Evolutionary conservation across 768 basidiomycete genomes (phyloP).

Genomic region (Suillus occidentalis): DNA sequence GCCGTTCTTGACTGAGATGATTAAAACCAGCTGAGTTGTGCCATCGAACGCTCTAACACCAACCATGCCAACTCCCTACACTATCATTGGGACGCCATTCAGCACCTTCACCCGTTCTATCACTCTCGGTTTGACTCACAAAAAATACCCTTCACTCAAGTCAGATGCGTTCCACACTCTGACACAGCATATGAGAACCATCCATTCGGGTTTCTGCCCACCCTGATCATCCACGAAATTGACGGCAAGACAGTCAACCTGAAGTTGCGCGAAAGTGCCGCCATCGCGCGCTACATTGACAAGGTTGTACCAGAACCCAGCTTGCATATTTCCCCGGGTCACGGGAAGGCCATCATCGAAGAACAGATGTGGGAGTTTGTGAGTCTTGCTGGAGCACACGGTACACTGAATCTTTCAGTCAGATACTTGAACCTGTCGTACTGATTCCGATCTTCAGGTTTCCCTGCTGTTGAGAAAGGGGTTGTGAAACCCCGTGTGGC

Average conservation of each 20-base stretch:
- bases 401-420: slow-evolving; percentile 11
- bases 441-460: slow-evolving; percentile 21
- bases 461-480: slow-evolving; percentile 29
- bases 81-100: slow-evolving; percentile 32
- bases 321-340: slow-evolving; percentile 21
- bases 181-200: slow-evolving; percentile 28
- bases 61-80: slow-evolving; percentile 19
- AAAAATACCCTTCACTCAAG: slow-evolving; percentile 28
- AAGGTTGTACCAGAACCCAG: slow-evolving; percentile 29
- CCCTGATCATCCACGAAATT: slow-evolving; percentile 30
- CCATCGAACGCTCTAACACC: not conserved
- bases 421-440: not conserved
- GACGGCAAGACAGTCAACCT: slow-evolving; percentile 22
- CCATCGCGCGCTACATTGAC: slow-evolving; percentile 31
- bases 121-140: slow-evolving; percentile 30
- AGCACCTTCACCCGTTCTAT: slow-evolving; percentile 34
- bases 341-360: slow-evolving; percentile 20
- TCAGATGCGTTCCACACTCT: slow-evolving; percentile 27
- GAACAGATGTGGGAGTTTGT: slow-evolving; percentile 38
- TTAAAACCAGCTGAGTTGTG: not conserved
- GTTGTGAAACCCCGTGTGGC: slow-evolving; percentile 34
- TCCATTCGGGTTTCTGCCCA: slow-evolving; percentile 33
- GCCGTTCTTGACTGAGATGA: not conserved
- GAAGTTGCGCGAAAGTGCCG: slow-evolving; percentile 28
- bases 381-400: slow-evolving; percentile 23